Percentiles rank a stretch among this genome's conserved stretches.
phyloP scores from a whole-genome alignment of 2,329 filamentous ascomycete genomes.

The Harringtonia lauricola region DNA sequence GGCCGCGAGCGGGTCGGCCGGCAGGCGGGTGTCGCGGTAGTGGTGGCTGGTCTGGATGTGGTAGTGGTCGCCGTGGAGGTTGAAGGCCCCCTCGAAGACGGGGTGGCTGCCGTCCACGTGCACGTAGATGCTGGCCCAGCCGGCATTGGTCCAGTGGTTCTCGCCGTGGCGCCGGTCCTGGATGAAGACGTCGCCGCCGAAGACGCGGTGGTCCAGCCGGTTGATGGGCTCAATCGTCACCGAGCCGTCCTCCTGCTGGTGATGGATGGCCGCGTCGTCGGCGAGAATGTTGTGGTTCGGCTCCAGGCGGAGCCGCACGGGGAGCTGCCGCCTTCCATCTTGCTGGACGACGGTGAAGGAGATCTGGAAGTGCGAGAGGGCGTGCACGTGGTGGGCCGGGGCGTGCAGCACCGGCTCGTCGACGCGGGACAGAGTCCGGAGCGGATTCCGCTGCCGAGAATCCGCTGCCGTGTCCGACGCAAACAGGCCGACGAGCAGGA shows the following conservation, averaged over 20 bases:
- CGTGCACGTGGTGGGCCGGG: constrained; percentile 66
- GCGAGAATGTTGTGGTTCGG: constrained; percentile 87
- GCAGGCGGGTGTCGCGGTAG: constrained; percentile 62
- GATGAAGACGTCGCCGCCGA: constrained; percentile 67
- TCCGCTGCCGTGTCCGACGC: constrained; percentile 36
- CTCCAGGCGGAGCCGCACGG: constrained; percentile 69
- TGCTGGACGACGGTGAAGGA: constrained; percentile 62
- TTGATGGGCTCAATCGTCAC: constrained; percentile 60
- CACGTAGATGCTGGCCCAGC: constrained; percentile 78
- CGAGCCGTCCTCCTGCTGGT: constrained; percentile 61
- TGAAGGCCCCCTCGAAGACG: constrained; percentile 84
- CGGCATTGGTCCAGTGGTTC: constrained; percentile 62
- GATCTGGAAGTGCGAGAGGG: constrained; percentile 74
- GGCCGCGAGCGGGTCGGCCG: constrained; percentile 57
- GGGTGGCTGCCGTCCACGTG: constrained; percentile 65
- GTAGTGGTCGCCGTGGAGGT: constrained; percentile 70
- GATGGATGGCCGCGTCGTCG: constrained; percentile 61
- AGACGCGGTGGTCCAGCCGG: constrained; percentile 68
- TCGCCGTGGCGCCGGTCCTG: constrained; percentile 34
- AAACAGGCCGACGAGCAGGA: constrained; percentile 2
- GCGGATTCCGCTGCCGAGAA: constrained; percentile 64
- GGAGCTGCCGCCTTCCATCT: constrained; percentile 41
- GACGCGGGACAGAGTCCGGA: constrained; percentile 62
- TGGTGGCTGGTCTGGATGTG: constrained; percentile 69
- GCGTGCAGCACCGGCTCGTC: constrained; percentile 70